These are phyloP conservation scores for Boletus patriciae DNA, from an alignment of 768 basidiomycete species.

Conservation along the genomic window DNA sequence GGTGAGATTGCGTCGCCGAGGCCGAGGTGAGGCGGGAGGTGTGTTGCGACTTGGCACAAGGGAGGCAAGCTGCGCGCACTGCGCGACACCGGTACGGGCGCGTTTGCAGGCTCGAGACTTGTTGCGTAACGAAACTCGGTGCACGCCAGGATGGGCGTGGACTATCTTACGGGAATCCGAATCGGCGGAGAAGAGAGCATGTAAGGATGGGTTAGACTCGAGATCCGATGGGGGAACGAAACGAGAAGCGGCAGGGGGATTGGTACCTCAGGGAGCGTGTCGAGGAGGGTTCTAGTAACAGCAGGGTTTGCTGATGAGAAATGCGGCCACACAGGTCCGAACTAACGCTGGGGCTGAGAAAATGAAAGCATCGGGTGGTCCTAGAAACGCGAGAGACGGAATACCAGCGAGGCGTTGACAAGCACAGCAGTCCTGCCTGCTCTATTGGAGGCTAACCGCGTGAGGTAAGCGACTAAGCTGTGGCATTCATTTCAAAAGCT, in stretches of 20 bases:
- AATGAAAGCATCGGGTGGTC: neutral
- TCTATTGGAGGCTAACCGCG: neutral
- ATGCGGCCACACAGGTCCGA: neutral
- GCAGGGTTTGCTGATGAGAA: constrained; percentile 5
- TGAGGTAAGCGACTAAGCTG: constrained; percentile 18
- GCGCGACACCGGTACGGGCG: neutral
- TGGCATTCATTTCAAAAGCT: neutral
- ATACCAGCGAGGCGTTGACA: neutral
- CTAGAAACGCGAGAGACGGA: neutral
- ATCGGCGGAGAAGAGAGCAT: too few species aligned
- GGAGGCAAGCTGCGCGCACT: neutral
- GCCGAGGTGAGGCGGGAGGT: neutral
- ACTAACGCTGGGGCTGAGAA: constrained; percentile 2
- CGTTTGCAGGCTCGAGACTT: neutral
- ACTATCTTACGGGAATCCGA: neutral
- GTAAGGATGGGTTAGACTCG: too few species aligned
- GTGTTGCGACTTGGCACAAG: neutral
- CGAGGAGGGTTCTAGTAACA: neutral
- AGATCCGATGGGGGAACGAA: neutral
- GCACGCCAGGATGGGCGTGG: neutral
- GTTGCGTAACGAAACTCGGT: neutral
- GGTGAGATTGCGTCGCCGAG: neutral
- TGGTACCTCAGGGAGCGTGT: neutral
- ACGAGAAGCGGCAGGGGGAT: neutral
- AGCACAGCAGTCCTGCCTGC: neutral